Base-by-base conservation (phyloP, 2,329 filamentous ascomycete genomes). In the Cladosporium sp. region DNA sequence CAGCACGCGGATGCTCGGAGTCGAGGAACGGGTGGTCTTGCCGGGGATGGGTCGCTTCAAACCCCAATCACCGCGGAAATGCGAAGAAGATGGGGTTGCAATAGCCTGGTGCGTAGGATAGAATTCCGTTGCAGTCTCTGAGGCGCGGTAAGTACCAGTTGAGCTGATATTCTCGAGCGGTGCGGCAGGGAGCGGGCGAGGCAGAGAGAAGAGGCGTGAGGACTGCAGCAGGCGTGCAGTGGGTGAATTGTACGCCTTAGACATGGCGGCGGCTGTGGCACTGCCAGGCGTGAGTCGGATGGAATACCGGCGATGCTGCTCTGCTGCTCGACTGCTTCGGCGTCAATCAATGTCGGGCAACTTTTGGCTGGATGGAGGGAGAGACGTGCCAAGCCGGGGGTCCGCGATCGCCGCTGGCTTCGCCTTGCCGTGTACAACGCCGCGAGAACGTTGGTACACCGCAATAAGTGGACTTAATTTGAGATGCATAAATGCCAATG, bases 181-280 rank as follows among this genome's bases (percentile, higher is more conserved):
- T 9, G 87, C 83, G 40, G 78, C 73, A 14, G 86, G 82, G 48
- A 96, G 78, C 18, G 89, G 82, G 54, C 82, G 79, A 11, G 92
- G 91, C 52, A 97, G 77, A 19, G 91, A 86, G 74, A 97, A 97
- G 62, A 97, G 80, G 61, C 92, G 87, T 54, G 92, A 97, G 55
- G 84, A 82, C 69, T 92, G 85, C 66, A 97, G 80, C 61, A 97
- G 79, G 57, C 78, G 78, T 51, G 81, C 80, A 49, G 82, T 80
- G 33, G 82, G 82, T 56, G 82, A 85, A 56, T 60, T 60, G 52
- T 71, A 67, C 35, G 66, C 63, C 55, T 68, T 69, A 19, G 67
- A 70, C 67, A 70, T 70, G 48, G 18, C 42, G 19, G 42, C 16
- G n/a, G 31, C 33, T 33, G 19, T 33, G 22, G 22, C 22, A 28